Base-by-base conservation (phyloP, 2,329 filamentous ascomycete genomes). In the Tolypocladium pustulatum region DNA sequence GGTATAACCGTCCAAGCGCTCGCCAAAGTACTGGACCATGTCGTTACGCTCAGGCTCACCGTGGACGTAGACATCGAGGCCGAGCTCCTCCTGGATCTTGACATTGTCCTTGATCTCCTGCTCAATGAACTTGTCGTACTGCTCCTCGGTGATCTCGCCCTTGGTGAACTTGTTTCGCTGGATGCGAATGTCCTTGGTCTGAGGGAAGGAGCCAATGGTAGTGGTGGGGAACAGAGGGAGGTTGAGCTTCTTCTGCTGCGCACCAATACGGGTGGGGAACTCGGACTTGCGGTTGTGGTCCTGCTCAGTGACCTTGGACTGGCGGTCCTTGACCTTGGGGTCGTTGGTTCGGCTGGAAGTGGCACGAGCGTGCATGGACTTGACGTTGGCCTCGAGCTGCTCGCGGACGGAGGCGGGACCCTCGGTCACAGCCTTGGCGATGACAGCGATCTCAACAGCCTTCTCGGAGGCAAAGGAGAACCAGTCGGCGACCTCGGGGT, bases 11-110 rank as follows among this genome's bases (percentile, higher is more conserved):
- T 95, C 86, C 64, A 99, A 84, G 72, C 91, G 89, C 86, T 99
- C 94, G 78, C 94, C 94, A 70, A 99, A 99, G 87, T 97, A 99
- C 80, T 99, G 94, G 57, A 99, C 94, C 94, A 99, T 99, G 87
- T 99, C 94, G 81, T 99, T 99, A 77, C 94, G 91, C 86, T 99
- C 94, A 61, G 94, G 94, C 85, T 99, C 94, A 74, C 94, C 94
- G 82, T 99, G 94, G 65, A 99, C 94, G 74, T 89, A 90, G 75
- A 99, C 94, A 69, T 99, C 94, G 58, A 99, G 88, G 76, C 86
- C 91, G 71, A 99, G 92, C 81, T 97, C 94, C 71, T 97, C 91
- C 81, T 99, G 94, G 77, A 97, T 90, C 83, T 91, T 90, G 78
- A 99, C 85, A 73, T 93, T 91, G 63, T 95, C 88, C 71, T 91